phyloP scores from a whole-genome alignment of 176 grass and related monocot genomes.

The Oryza meridionalis region DNA sequence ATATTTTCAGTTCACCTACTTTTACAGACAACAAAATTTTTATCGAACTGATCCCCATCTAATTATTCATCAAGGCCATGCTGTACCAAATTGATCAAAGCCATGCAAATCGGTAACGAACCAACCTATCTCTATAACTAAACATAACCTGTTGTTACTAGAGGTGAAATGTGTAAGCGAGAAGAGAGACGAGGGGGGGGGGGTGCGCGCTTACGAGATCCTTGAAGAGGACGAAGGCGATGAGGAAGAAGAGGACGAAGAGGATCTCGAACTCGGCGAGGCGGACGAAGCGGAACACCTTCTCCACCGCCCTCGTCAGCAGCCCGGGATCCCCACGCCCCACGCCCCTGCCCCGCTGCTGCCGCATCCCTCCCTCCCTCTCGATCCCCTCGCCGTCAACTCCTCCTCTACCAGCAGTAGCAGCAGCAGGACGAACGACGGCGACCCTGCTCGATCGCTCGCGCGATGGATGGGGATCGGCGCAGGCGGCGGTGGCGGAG shows the following conservation, averaged over 20 bases:
- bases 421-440: too few relatives aligned
- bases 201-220: slow-evolving; percentile 61
- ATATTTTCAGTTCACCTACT: neutral
- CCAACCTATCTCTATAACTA: neutral
- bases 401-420: neutral
- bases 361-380: slow-evolving; percentile 49
- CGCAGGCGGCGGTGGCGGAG: too few relatives aligned
- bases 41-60: neutral
- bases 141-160: neutral
- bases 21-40: neutral
- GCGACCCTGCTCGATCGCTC: too few relatives aligned
- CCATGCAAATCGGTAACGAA: neutral
- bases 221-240: slow-evolving; percentile 90
- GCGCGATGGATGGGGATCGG: too few relatives aligned
- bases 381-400: neutral
- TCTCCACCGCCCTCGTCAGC: slow-evolving; percentile 66
- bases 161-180: neutral
- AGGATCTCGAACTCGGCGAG: slow-evolving; percentile 98
- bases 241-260: slow-evolving; percentile 84
- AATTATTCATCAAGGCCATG: neutral
- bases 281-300: slow-evolving; percentile 82
- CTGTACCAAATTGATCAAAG: neutral
- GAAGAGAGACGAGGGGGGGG: neutral
- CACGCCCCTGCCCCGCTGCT: slow-evolving; percentile 38
- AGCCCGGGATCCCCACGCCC: slow-evolving; percentile 41